These are phyloP conservation scores for Candida maris DNA, from an alignment of 805 yeast genomes.

Conservation along the genomic window DNA sequence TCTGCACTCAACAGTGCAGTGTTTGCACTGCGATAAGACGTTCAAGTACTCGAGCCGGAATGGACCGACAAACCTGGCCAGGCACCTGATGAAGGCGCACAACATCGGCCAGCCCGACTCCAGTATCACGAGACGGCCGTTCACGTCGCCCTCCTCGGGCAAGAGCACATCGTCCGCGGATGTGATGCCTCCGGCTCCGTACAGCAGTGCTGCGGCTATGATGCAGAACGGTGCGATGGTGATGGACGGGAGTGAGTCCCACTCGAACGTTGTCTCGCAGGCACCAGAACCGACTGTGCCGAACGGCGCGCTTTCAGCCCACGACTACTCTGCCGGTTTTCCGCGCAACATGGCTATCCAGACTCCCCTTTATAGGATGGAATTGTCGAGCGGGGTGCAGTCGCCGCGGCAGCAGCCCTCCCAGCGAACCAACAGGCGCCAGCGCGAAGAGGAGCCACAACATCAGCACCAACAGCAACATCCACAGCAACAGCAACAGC, in stretches of 20 bases:
- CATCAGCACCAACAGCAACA: background rate
- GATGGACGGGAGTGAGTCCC: constrained; percentile 9
- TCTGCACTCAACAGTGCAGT: constrained; percentile 24
- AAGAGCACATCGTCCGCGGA: constrained; percentile 3
- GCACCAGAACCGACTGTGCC: constrained; percentile 12
- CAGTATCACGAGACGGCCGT: constrained; percentile 27
- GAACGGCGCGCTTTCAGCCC: constrained; percentile 9
- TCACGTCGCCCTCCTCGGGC: constrained; percentile 7
- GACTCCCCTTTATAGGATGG: constrained; percentile 23
- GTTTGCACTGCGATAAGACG: constrained; percentile 27
- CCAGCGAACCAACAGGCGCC: background rate
- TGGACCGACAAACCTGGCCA: constrained; percentile 34
- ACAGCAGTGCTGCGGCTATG: constrained; percentile 8
- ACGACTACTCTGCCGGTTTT: constrained; percentile 20
- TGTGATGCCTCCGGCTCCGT: constrained; percentile 10
- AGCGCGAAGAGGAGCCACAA: background rate
- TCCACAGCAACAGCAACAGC: constrained; percentile 2
- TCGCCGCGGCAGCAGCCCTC: constrained; percentile 1
- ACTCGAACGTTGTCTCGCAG: constrained; percentile 10
- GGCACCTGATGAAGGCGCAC: constrained; percentile 31
- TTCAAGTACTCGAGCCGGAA: constrained; percentile 32
- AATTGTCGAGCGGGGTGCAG: constrained; percentile 10
- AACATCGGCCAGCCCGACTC: constrained; percentile 25
- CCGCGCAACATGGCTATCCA: constrained; percentile 20
- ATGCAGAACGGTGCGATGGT: constrained; percentile 15